A percentile compares a stretch with the other conserved stretches of the same genome.
Evolutionary conservation across 768 basidiomycete genomes (phyloP).

Genomic region (Tulasnella sp.): DNA sequence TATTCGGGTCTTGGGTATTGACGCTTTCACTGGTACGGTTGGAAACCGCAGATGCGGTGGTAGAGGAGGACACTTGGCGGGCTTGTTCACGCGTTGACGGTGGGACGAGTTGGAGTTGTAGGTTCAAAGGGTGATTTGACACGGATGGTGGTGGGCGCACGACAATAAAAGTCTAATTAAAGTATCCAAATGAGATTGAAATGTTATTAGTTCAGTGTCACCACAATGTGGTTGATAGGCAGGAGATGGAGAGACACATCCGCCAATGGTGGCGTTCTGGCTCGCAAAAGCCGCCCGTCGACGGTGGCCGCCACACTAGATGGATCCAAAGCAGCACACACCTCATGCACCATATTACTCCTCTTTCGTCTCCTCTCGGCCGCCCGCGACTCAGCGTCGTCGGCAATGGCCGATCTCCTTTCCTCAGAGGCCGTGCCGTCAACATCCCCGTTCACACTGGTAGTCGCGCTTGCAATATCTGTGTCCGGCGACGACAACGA

Average conservation of each 20-base stretch:
- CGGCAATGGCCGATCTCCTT: too few relatives aligned
- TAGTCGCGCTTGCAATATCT: conserved; percentile 5
- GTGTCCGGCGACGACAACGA: neutral
- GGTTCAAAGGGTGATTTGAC: conserved; percentile 75
- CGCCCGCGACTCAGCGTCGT: neutral
- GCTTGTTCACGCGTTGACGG: conserved; percentile 27
- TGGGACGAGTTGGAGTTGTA: conserved; percentile 86
- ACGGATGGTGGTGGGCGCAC: conserved; percentile 82
- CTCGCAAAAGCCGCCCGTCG: too few relatives aligned
- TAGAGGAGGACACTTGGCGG: neutral
- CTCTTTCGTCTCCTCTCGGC: neutral
- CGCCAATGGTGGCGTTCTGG: too few relatives aligned
- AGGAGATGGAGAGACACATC: too few relatives aligned
- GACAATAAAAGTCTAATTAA: conserved; percentile 70
- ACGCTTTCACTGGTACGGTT: neutral
- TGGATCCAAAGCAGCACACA: neutral
- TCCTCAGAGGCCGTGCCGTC: too few relatives aligned
- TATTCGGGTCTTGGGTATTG: neutral
- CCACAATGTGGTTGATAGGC: neutral
- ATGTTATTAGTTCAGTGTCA: neutral
- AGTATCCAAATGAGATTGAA: neutral
- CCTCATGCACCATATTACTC: conserved; percentile 2
- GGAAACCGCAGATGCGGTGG: neutral
- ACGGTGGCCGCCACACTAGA: neutral
- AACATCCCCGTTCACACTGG: neutral